These are phyloP conservation scores for Tuber calosporum DNA, from an alignment of 495 filamentous ascomycete genomes.

Conservation along the genomic window DNA sequence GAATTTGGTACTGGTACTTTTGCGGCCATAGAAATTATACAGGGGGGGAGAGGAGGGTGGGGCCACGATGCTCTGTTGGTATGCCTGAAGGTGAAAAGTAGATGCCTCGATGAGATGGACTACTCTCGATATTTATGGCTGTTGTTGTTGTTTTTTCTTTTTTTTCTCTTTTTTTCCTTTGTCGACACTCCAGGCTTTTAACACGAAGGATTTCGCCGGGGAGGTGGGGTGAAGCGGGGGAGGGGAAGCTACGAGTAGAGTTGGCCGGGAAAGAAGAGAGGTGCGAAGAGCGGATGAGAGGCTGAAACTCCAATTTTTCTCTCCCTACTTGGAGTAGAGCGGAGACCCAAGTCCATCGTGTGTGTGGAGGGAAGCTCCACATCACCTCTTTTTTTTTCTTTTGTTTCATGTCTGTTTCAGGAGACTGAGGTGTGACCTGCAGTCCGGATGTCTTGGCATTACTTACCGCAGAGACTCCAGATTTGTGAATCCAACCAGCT, in stretches of 20 bases:
- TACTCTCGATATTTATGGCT: background rate
- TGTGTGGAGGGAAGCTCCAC: background rate
- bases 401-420: background rate
- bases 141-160: background rate
- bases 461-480: background rate
- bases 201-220: background rate
- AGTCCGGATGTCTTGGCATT: background rate
- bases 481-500: background rate
- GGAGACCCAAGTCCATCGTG: background rate
- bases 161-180: background rate
- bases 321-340: background rate
- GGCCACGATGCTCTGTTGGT: background rate
- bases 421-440: background rate
- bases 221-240: background rate
- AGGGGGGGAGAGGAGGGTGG: background rate
- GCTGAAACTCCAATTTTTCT: background rate
- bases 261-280: background rate
- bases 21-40: background rate
- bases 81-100: background rate
- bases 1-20: conserved; percentile 21
- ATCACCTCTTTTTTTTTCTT: background rate
- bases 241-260: background rate
- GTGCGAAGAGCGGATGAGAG: background rate
- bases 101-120: background rate
- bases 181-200: background rate